A percentile compares a stretch with the other conserved stretches of the same genome.
phyloP scores from a whole-genome alignment of 2,329 filamentous ascomycete species.

The Botrytis byssoidea region DNA sequence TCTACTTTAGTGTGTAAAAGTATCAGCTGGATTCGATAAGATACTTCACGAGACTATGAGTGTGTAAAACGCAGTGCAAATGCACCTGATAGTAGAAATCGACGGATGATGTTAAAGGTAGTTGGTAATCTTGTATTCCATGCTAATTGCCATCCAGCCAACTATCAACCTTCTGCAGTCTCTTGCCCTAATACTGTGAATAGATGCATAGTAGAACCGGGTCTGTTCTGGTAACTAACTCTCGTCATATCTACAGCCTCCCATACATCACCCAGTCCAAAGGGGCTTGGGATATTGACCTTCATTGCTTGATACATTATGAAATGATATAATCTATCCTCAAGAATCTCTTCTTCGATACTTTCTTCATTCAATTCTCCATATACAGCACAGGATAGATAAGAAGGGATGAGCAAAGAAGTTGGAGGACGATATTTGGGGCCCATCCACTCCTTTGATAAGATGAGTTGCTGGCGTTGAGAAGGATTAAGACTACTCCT shows the following conservation, averaged over 20 bases:
- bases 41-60: not conserved
- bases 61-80: too few species aligned
- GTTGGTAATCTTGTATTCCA: not conserved
- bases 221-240: not conserved
- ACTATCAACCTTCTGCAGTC: not conserved
- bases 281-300: rapidly evolving
- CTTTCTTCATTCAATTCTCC: not conserved
- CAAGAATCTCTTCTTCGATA: not conserved
- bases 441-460: not conserved
- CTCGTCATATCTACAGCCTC: rapidly evolving
- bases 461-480: not conserved
- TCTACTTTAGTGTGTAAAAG: not conserved
- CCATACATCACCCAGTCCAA: not conserved
- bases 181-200: not conserved
- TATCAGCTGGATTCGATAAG: not conserved
- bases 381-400: not conserved
- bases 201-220: not conserved
- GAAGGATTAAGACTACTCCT: not conserved
- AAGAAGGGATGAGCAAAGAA: not conserved
- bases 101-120: not conserved
- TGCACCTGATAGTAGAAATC: not conserved
- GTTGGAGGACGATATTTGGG: not conserved
- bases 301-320: not conserved
- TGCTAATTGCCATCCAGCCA: not conserved
- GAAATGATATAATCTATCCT: not conserved